Evolutionary conservation across 1,284 basidiomycete species (phyloP).

Genomic region (Trichosporon faecale): DNA sequence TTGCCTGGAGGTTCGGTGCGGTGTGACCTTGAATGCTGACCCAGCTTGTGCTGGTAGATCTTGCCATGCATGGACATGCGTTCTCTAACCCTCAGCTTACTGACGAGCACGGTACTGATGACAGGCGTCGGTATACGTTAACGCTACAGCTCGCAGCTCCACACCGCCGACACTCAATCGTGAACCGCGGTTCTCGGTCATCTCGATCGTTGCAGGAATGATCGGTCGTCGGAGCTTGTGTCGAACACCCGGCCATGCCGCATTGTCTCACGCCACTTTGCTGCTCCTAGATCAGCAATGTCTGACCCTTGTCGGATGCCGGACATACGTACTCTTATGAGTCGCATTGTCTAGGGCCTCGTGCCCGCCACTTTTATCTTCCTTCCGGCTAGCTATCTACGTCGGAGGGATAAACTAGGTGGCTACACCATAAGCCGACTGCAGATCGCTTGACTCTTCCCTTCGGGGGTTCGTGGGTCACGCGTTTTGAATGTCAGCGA

Average conservation of each 20-base stretch:
- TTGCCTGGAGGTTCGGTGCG: background rate
- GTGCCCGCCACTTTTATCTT: slow-evolving; percentile 11
- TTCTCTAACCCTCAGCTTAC: background rate
- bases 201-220: background rate
- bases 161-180: too few relatives aligned
- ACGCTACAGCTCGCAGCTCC: too few relatives aligned
- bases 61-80: background rate
- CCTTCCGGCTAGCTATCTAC: slow-evolving; percentile 6
- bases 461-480: background rate
- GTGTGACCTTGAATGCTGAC: background rate
- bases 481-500: slow-evolving; percentile 9
- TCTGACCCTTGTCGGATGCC: background rate
- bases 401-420: slow-evolving; percentile 12
- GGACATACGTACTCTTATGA: background rate
- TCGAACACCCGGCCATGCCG: background rate
- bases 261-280: background rate
- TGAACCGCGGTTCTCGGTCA: too few relatives aligned
- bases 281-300: background rate
- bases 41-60: background rate
- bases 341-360: background rate
- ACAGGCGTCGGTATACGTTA: too few relatives aligned
- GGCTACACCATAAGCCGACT: slow-evolving; percentile 8
- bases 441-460: slow-evolving; percentile 10
- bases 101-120: background rate
- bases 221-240: background rate